These are phyloP conservation scores for Aspergillus ustus DNA, from an alignment of 2,329 filamentous ascomycete species.

Conservation along the genomic window DNA sequence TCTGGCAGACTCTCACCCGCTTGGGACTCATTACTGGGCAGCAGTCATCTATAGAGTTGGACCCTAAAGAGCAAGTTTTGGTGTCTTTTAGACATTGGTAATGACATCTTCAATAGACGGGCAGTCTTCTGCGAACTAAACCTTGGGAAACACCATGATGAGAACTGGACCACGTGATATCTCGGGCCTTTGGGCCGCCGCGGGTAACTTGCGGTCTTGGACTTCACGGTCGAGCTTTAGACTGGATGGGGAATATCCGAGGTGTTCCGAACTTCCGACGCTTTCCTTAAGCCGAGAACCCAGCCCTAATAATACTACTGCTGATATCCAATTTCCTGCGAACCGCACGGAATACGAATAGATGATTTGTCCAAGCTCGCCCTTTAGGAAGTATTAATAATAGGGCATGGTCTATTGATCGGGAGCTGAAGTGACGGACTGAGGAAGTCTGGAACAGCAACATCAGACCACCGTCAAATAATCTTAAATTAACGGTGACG, in stretches of 20 bases:
- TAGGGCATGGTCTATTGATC: not conserved
- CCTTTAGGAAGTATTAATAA: not conserved
- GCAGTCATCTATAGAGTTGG: conserved; percentile 33
- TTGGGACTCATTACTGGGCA: conserved; percentile 67
- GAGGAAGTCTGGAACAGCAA: not conserved
- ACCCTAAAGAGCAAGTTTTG: conserved; percentile 50
- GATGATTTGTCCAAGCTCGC: conserved; percentile 10
- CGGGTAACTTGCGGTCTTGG: not conserved
- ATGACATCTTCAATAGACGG: not conserved
- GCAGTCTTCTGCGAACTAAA: not conserved
- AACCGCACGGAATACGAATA: conserved; percentile 14
- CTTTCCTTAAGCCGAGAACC: conserved; percentile 12
- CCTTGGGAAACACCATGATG: not conserved
- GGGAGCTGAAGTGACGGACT: not conserved
- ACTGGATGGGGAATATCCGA: conserved; percentile 19
- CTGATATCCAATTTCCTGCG: not conserved
- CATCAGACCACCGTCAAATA: not conserved
- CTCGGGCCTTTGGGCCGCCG: conserved; percentile 18
- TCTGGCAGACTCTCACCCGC: conserved; percentile 60
- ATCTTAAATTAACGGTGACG: not conserved
- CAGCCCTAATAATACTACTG: conserved; percentile 22
- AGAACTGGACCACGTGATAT: conserved; percentile 17
- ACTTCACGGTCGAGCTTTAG: not conserved
- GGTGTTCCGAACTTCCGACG: conserved; percentile 22
- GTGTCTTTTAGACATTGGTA: conserved; percentile 73